Conservation (phyloP, 495 filamentous ascomycete genomes). For the Penicillium mononematosum region DNA sequence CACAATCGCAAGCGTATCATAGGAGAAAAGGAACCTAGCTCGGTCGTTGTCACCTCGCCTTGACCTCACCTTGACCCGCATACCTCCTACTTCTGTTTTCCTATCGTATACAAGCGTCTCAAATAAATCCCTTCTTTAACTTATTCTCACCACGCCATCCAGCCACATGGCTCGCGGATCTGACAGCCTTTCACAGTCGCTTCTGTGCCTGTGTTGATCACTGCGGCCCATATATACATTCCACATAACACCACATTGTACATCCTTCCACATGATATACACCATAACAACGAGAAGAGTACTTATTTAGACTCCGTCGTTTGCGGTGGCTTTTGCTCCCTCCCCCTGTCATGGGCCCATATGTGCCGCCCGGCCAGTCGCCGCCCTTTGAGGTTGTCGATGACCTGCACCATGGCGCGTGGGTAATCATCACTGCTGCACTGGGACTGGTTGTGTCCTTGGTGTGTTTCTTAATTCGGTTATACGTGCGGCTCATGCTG, state of each 20-base stretch:
- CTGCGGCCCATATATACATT: background rate
- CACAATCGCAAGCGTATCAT: background rate
- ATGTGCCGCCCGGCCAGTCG: conserved; percentile 39
- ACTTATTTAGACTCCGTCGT: background rate
- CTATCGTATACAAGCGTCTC: background rate
- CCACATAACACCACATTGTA: background rate
- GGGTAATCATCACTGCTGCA: conserved; percentile 49
- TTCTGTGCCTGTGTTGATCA: conserved; percentile 3
- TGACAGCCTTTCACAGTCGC: background rate
- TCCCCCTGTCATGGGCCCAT: conserved; percentile 28
- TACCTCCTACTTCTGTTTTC: background rate
- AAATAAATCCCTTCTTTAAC: conserved; percentile 3
- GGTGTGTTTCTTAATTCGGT: conserved; percentile 43
- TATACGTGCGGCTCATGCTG: conserved; percentile 44
- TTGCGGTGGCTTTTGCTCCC: background rate
- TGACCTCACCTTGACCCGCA: background rate
- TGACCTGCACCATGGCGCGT: conserved; percentile 42
- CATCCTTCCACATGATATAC: background rate
- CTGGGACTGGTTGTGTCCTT: conserved; percentile 50
- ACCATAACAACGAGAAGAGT: background rate
- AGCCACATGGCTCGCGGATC: conserved; percentile 5
- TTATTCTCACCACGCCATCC: background rate
- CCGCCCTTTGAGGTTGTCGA: conserved; percentile 44
- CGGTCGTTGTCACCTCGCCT: background rate
- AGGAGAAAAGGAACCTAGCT: background rate